Evolutionary conservation across 2,329 filamentous ascomycete genomes (phyloP).

Genomic region (Emericellopsis atlantica): DNA sequence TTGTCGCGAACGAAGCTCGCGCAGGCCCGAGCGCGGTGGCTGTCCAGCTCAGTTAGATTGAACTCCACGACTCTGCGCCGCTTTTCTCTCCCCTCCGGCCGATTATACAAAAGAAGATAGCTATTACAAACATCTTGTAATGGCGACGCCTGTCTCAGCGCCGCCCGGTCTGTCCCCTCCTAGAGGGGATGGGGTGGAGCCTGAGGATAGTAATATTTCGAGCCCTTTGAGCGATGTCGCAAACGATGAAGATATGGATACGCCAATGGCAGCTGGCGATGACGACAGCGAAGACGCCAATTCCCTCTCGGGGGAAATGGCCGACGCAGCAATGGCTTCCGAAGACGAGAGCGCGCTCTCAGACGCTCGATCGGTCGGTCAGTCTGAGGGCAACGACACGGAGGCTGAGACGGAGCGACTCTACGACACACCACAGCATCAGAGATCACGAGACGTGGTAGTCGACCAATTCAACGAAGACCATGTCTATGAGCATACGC

Average conservation of each 20-base stretch:
- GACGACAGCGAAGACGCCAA: conserved; percentile 15
- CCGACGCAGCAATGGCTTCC: conserved; percentile 12
- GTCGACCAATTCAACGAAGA: conserved; percentile 41
- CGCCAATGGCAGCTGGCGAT: conserved; percentile 23
- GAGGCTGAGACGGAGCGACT: conserved; percentile 93
- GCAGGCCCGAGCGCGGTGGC: no score
- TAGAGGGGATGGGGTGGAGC: conserved; percentile 25
- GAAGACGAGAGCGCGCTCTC: conserved; percentile 43
- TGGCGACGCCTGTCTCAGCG: conserved; percentile 41
- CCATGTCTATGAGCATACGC: conserved; percentile 50
- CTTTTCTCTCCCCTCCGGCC: no score
- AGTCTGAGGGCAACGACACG: conserved; percentile 44
- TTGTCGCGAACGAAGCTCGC: no score
- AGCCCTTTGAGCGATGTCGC: conserved; percentile 85
- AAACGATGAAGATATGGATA: conserved; percentile 55
- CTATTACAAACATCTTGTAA: conserved; percentile 10
- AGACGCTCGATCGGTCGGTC: conserved; percentile 30
- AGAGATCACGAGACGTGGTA: conserved; percentile 49
- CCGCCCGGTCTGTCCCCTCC: conserved; percentile 33
- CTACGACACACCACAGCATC: conserved; percentile 70
- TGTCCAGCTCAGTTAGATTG: no score
- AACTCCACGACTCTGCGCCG: no score
- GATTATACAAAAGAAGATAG: no score
- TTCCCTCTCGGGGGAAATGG: conserved; percentile 5
- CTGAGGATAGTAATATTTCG: conserved; percentile 60